Conservation (phyloP, 2,329 filamentous ascomycete genomes). For the Purpureocillium lavendulum region DNA sequence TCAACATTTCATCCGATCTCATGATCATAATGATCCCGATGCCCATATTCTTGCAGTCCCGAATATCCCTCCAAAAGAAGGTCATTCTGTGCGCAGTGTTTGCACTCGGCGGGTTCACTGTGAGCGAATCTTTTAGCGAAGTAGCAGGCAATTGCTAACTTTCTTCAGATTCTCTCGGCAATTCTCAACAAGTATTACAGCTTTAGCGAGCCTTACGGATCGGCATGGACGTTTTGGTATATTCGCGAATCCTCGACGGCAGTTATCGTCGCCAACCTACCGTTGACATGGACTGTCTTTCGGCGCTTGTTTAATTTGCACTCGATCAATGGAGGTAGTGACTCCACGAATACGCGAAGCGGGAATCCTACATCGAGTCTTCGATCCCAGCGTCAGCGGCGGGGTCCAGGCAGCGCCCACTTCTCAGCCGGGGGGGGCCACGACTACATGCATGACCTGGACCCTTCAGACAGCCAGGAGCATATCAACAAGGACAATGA, state of each 20-base stretch:
- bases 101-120: slow-evolving; percentile 36
- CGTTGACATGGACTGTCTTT: slow-evolving; percentile 32
- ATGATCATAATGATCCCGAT: slow-evolving; percentile 51
- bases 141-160: no score
- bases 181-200: slow-evolving; percentile 38
- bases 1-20: slow-evolving; percentile 53
- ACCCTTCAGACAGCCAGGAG: slow-evolving; percentile 25
- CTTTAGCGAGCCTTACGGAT: slow-evolving; percentile 27
- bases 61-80: slow-evolving; percentile 43
- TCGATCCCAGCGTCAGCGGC: slow-evolving; percentile 13
- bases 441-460: slow-evolving; percentile 7
- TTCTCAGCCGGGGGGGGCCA: slow-evolving; percentile 1
- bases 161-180: slow-evolving; percentile 37
- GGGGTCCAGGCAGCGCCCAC: slow-evolving; percentile 1
- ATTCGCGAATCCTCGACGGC: slow-evolving; percentile 36
- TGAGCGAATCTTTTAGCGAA: no score
- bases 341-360: slow-evolving; percentile 9
- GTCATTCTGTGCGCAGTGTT: slow-evolving; percentile 39
- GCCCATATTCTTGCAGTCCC: slow-evolving; percentile 41
- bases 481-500: slow-evolving; percentile 21
- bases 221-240: slow-evolving; percentile 34
- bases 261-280: slow-evolving; percentile 34
- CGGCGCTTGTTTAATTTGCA: slow-evolving; percentile 25
- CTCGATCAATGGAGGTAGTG: slow-evolving; percentile 12
- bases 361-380: background rate